Percentiles rank a stretch among this genome's conserved stretches.
These are phyloP conservation scores for Erysimum pusillum DNA, from an alignment of 441 rosid genomes.

Conservation along the genomic window DNA sequence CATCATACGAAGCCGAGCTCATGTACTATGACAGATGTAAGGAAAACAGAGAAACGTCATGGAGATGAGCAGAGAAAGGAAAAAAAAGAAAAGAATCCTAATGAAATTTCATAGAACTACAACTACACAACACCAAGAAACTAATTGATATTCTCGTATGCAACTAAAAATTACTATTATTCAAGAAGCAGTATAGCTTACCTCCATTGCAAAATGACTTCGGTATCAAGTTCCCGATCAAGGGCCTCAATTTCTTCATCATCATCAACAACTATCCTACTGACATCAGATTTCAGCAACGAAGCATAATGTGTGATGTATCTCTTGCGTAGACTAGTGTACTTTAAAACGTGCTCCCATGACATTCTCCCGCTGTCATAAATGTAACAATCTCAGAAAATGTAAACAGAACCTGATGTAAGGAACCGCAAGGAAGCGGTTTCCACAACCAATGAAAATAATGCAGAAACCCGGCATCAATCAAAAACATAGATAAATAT, in stretches of 20 bases:
- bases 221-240: slow-evolving; percentile 91
- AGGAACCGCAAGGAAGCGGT: slow-evolving; percentile 21
- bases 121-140: slow-evolving; percentile 11
- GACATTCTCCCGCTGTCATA: slow-evolving; percentile 94
- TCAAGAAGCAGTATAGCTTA: slow-evolving; percentile 48
- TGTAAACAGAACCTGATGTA: slow-evolving; percentile 39
- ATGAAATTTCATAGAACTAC: slow-evolving; percentile 21
- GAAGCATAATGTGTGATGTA: slow-evolving; percentile 91
- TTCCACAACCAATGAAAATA: slow-evolving; percentile 34
- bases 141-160: slow-evolving; percentile 29
- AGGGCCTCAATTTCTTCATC: slow-evolving; percentile 84
- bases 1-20: slow-evolving; percentile 27
- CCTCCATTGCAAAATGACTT: slow-evolving; percentile 99
- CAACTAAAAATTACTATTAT: slow-evolving; percentile 2
- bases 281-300: slow-evolving; percentile 83
- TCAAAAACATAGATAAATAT: slow-evolving; percentile 1
- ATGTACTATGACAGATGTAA: slow-evolving; percentile 1
- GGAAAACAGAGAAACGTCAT: slow-evolving; percentile 36
- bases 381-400: slow-evolving; percentile 49
- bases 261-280: slow-evolving; percentile 72
- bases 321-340: slow-evolving; percentile 85
- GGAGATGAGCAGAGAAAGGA: slow-evolving; percentile 5
- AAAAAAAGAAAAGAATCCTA: slow-evolving; percentile 18
- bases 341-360: slow-evolving; percentile 91
- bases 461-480: slow-evolving; percentile 23